Evolutionary conservation across 2,329 filamentous ascomycete species (phyloP), one percentile per base, ranked within the genome.

Genomic region (Rhinocladiella mackenziei): DNA sequence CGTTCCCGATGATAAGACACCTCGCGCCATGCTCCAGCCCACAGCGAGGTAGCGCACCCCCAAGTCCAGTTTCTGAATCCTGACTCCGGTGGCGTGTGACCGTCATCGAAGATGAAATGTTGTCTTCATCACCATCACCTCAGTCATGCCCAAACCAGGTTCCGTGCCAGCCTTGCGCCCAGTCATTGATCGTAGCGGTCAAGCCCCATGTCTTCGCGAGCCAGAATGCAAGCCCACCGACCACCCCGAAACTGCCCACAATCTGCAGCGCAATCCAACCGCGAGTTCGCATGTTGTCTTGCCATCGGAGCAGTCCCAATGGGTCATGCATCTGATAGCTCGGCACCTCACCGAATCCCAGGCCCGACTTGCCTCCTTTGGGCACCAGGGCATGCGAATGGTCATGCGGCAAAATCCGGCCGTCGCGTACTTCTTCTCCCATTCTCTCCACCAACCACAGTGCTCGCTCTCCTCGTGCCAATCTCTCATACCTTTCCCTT

Each of bases 211-310:
- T 59, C 44, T 64, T 67, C 13, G 69, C 66, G 38, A 83, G 60
- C 77, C 78, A 86, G 36, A 85, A 71, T 15, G 81, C 77, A 25
- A 91, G 62, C 10, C 84, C 86, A 3, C 87, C 84, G 2, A 94
- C 62, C 19, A 92, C 68, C 0, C 88, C 82, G 40, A 89, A 71
- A 39, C 84, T 80, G 10, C 87, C 84, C 15, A 89, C 65, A 4
- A 94, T 70, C 61, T 89, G 84, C 26, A 94, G 68, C 1, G 84
- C 75, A 34, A 84, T 64, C 70, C 81, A 81, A 0, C 85, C 78
- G 33, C 75, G 76, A 32, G 75, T 73, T 55, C 76, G 80, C 28
- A 94, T 59, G 25, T 80, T 76, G 14, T 84, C 79, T 2, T 78
- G 77, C 52, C 89, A 75, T 50, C 81, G 74, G 39, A 94, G 72